These are phyloP conservation scores for Petrea volubilis DNA, from an alignment of 257 asterid genomes.

Conservation along the genomic window DNA sequence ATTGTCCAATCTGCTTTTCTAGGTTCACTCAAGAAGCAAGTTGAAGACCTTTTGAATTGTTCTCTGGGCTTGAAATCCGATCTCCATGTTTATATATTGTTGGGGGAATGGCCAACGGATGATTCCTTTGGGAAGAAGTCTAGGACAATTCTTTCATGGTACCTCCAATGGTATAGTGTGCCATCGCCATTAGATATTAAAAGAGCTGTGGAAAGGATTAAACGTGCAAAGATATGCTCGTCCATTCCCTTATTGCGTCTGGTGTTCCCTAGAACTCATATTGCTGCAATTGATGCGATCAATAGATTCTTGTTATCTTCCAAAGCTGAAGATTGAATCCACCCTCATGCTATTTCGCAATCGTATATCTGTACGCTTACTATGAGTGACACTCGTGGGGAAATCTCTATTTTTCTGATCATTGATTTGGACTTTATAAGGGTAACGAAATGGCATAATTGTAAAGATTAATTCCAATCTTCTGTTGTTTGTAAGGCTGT, in stretches of 20 bases:
- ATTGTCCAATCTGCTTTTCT: slow-evolving; percentile 80
- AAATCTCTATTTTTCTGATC: too few relatives aligned
- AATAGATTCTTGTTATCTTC: slow-evolving; percentile 28
- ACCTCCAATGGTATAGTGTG: slow-evolving; percentile 75
- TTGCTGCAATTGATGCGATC: slow-evolving; percentile 56
- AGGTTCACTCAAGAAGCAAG: slow-evolving; percentile 77
- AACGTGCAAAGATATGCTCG: slow-evolving; percentile 28
- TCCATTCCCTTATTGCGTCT: slow-evolving; percentile 69
- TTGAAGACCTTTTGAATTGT: slow-evolving; percentile 61
- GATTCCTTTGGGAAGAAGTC: slow-evolving; percentile 36
- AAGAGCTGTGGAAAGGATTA: slow-evolving; percentile 53
- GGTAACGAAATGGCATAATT: background rate
- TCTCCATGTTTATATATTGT: slow-evolving; percentile 40
- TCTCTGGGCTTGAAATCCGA: slow-evolving; percentile 31
- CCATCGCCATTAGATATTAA: slow-evolving; percentile 57
- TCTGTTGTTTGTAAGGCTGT: background rate
- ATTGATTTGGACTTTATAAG: background rate
- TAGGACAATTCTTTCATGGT: slow-evolving; percentile 65
- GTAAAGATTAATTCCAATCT: background rate
- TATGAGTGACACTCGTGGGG: too few relatives aligned
- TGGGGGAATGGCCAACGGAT: slow-evolving; percentile 66
- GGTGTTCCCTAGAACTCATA: slow-evolving; percentile 74
- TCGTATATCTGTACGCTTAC: too few relatives aligned
- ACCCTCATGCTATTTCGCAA: background rate
- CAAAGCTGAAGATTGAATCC: slow-evolving; percentile 25